phyloP scores from a whole-genome alignment of 345 rosid species.

The thale cress (Arabidopsis thaliana) region DNA sequence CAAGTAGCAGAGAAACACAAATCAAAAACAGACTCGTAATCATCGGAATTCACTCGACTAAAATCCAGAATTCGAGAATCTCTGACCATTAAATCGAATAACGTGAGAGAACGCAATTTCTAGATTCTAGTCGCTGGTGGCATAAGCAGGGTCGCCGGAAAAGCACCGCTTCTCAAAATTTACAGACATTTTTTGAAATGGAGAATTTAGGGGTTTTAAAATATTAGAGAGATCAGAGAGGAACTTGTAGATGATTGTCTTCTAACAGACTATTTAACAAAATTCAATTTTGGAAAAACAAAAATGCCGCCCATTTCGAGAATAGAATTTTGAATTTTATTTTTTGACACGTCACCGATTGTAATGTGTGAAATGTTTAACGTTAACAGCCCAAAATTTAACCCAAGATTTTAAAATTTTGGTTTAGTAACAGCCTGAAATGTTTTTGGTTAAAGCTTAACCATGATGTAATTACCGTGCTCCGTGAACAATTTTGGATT shows the following conservation, averaged over 20 bases:
- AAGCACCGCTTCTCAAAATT: neutral
- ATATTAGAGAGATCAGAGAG: neutral
- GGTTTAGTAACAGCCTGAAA: too few relatives aligned
- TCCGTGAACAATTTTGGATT: too few relatives aligned
- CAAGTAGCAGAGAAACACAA: neutral
- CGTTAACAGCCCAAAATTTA: too few relatives aligned
- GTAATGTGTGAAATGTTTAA: too few relatives aligned
- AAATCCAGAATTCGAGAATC: neutral
- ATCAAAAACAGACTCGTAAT: neutral
- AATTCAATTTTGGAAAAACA: too few relatives aligned
- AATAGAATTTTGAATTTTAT: too few relatives aligned
- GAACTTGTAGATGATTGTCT: neutral
- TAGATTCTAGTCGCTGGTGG: neutral
- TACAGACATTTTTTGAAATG: neutral
- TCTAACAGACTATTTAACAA: neutral
- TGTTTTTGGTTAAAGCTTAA: too few relatives aligned
- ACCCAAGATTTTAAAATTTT: too few relatives aligned
- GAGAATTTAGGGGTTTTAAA: neutral
- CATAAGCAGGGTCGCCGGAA: neutral
- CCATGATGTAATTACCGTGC: too few relatives aligned
- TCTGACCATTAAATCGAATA: neutral
- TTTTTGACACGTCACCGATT: too few relatives aligned
- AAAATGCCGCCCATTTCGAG: too few relatives aligned
- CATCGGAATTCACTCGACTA: neutral
- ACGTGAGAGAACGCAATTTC: neutral